Base-by-base conservation (phyloP, 257 asterid species). In the Ocimum tenuiflorum region DNA sequence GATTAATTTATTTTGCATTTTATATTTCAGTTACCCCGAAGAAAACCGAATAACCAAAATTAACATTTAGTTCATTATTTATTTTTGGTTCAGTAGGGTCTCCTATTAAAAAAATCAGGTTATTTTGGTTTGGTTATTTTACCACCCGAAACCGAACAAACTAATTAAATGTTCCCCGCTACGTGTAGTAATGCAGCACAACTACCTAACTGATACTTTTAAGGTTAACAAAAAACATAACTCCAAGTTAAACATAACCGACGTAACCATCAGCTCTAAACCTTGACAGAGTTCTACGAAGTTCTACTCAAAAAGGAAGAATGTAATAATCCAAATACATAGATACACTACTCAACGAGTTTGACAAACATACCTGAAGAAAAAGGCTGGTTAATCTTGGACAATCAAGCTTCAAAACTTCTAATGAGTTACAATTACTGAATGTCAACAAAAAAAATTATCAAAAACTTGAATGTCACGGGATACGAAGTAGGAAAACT, bases 351-450 rank as follows among this genome's bases (percentile, higher is more conserved):
- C 12, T 52, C 18, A 38, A 27, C 3, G 20, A 7, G 68, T 7
- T 29, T 24, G 13, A 39, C 17, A 67, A 59, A 41, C 41, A 69
- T 76, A 94, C 99, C 99, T 90, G 97, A 73, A 94, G 99, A 77
- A 86, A 94, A 77, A 94, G 99, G 77, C 91, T 90, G 69, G 88
- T 79, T 76, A 94, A 76, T 77, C 86, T 83, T 18, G 99, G 97
- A 74, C 97, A 94, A 46, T 86, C 84, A 10, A 94, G 95, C 84
- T 85, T 91, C 83, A 94, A 79, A 45, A 80, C 69, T 78, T 88
- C 99, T 87, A 94, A 80, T 9, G 97, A 81, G 83, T 51, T 73
- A 54, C 97, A 94, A 78, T 94, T 94, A 85, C 99, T 94, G 36
- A 68, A 24, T 70, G 69, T 23, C 22, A 59, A 71, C 6, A 73